phyloP scores from a whole-genome alignment of 352 stramenopile species.

The Pelagophyceae sp. region DNA sequence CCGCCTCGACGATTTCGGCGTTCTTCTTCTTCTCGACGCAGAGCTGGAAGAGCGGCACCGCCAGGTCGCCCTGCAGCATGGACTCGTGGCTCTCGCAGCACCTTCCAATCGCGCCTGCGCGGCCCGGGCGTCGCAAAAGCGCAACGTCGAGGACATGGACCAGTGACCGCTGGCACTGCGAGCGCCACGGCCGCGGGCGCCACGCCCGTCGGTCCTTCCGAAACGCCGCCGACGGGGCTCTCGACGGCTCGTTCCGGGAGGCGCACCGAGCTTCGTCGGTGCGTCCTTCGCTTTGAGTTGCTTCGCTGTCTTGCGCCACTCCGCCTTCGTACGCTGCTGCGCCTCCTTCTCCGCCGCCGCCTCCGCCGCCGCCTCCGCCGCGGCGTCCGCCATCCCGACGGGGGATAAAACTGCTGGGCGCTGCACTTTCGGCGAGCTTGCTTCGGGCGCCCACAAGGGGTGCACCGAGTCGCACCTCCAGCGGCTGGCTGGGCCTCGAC shows the following conservation, averaged over 20 bases:
- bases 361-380: neutral
- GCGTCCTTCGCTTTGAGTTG: slow-evolving; percentile 15
- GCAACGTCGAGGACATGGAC: too few relatives aligned
- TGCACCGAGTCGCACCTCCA: too few relatives aligned
- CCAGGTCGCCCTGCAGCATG: neutral
- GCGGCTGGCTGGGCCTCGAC: too few relatives aligned
- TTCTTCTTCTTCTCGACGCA: slow-evolving; percentile 13
- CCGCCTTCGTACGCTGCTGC: neutral
- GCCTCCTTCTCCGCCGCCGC: neutral
- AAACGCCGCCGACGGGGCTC: neutral
- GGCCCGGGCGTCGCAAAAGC: too few relatives aligned
- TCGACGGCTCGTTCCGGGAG: neutral
- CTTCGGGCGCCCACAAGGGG: too few relatives aligned
- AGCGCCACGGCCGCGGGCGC: too few relatives aligned
- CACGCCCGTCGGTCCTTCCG: neutral
- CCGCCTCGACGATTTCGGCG: neutral
- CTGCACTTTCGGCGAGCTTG: too few relatives aligned
- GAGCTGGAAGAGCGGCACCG: neutral
- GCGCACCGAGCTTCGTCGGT: neutral
- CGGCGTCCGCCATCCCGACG: neutral
- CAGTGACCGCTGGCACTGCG: too few relatives aligned
- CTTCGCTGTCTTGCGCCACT: neutral
- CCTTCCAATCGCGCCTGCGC: neutral
- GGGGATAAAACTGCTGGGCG: too few relatives aligned
- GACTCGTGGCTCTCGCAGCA: neutral